A percentile compares a stretch with the other conserved stretches of the same genome.
Conservation (phyloP, 371 early-diverging fungal genomes). For the Mortierella sp. region DNA sequence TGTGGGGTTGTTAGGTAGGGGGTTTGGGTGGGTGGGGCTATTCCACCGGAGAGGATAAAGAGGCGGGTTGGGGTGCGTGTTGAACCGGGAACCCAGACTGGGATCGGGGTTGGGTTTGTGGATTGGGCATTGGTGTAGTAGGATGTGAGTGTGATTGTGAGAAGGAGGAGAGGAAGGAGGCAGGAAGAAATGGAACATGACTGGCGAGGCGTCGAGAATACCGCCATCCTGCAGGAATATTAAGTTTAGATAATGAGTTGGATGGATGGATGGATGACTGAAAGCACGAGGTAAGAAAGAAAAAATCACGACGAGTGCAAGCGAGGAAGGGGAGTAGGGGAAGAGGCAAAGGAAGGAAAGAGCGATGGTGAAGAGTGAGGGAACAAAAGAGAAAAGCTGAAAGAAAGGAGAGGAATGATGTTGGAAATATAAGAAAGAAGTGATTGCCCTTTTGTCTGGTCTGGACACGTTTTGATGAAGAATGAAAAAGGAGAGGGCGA, state of each 20-base stretch:
- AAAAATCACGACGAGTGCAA: background rate
- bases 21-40: background rate
- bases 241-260: background rate
- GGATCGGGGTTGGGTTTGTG: background rate
- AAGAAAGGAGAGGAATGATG: background rate
- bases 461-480: background rate
- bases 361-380: background rate
- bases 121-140: background rate
- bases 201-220: background rate
- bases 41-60: background rate
- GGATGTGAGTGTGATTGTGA: background rate
- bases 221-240: background rate
- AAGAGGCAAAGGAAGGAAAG: background rate
- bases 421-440: background rate
- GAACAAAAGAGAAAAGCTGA: background rate
- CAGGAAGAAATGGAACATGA: background rate
- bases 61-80: background rate
- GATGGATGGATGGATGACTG: background rate
- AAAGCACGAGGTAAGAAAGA: background rate
- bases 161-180: background rate
- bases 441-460: background rate
- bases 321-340: background rate
- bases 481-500: background rate
- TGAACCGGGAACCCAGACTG: background rate
- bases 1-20: background rate